phyloP scores from a whole-genome alignment of 2,329 filamentous ascomycete species.

The Alternaria sp. region DNA sequence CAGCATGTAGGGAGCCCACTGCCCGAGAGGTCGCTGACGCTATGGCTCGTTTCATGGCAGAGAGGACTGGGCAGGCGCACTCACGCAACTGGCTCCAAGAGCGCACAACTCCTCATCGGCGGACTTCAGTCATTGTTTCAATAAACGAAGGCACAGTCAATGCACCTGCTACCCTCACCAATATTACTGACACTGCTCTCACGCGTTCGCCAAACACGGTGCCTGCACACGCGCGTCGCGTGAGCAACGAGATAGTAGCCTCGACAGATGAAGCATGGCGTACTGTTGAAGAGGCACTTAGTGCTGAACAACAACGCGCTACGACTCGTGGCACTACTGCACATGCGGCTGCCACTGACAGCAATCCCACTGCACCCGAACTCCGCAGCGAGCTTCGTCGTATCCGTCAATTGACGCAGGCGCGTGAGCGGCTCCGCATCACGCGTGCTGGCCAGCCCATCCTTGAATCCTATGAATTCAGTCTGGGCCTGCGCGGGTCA shows the following conservation, averaged over 20 bases:
- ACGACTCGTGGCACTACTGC: slow-evolving; percentile 24
- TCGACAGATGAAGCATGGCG: slow-evolving; percentile 57
- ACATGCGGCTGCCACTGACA: slow-evolving; percentile 20
- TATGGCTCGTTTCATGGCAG: slow-evolving; percentile 35
- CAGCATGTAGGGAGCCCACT: slow-evolving; percentile 19
- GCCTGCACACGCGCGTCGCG: slow-evolving; percentile 42
- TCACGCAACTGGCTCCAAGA: slow-evolving; percentile 33
- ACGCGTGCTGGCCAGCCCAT: slow-evolving; percentile 40
- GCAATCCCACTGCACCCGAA: slow-evolving; percentile 39
- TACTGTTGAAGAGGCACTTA: slow-evolving; percentile 58
- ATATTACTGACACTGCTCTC: slow-evolving; percentile 41
- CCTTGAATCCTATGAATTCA: slow-evolving; percentile 36
- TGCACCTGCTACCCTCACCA: slow-evolving; percentile 27
- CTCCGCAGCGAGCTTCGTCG: slow-evolving; percentile 45
- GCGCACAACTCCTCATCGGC: slow-evolving; percentile 46
- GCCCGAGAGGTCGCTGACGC: slow-evolving; percentile 32
- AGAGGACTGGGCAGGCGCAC: slow-evolving; percentile 20
- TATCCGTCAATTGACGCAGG: slow-evolving; percentile 47
- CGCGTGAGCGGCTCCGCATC: slow-evolving; percentile 48
- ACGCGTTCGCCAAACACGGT: slow-evolving; percentile 44
- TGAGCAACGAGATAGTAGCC: slow-evolving; percentile 40
- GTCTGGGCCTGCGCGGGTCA: slow-evolving; percentile 33
- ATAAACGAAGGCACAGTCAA: slow-evolving; percentile 39
- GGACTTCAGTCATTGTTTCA: slow-evolving; percentile 52
- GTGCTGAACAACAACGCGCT: slow-evolving; percentile 45